Evolutionary conservation across 441 rosid species (phyloP).

Genomic region (Kokia cookei): DNA sequence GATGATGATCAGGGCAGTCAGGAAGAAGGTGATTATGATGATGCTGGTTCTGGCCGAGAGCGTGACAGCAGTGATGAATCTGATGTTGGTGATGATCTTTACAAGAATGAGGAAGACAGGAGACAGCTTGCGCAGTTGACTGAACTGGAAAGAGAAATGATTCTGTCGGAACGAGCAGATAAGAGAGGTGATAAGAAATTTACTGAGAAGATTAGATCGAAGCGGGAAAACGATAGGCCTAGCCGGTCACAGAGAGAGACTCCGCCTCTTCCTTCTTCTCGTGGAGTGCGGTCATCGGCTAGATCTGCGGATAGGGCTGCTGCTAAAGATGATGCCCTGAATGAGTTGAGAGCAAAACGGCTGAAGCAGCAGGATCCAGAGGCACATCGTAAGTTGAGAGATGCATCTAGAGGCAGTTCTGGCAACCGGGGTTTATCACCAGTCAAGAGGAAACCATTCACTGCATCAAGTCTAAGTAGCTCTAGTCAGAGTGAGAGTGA

Average conservation of each 20-base stretch:
- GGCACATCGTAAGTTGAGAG: slow-evolving; percentile 70
- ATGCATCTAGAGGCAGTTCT: slow-evolving; percentile 65
- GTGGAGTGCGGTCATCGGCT: slow-evolving; percentile 72
- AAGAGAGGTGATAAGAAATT: slow-evolving; percentile 90
- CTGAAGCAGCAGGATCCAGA: slow-evolving; percentile 91
- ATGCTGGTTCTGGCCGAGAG: slow-evolving; percentile 52
- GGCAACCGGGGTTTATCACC: slow-evolving; percentile 59
- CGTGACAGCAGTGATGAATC: slow-evolving; percentile 80
- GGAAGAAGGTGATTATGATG: slow-evolving; percentile 58
- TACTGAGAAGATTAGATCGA: slow-evolving; percentile 71
- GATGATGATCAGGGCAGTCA: slow-evolving; percentile 68
- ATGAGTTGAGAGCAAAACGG: slow-evolving; percentile 85
- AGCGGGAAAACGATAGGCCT: slow-evolving; percentile 66
- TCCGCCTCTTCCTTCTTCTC: slow-evolving; percentile 56
- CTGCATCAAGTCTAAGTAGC: slow-evolving; percentile 65
- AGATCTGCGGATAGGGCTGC: slow-evolving; percentile 94
- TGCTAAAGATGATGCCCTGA: slow-evolving; percentile 86
- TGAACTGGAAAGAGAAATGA: slow-evolving; percentile 91
- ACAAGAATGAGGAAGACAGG: slow-evolving; percentile 82
- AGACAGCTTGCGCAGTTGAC: slow-evolving; percentile 72
- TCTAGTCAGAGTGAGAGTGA: slow-evolving; percentile 84
- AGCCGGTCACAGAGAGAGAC: slow-evolving; percentile 59
- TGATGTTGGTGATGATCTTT: slow-evolving; percentile 85
- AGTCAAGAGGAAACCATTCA: slow-evolving; percentile 47
- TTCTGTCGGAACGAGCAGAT: slow-evolving; percentile 77